A percentile compares a stretch with the other conserved stretches of the same genome.
These are phyloP conservation scores for Filobasidium uniguttulatum DNA, from an alignment of 1,284 basidiomycete species.

Conservation along the genomic window DNA sequence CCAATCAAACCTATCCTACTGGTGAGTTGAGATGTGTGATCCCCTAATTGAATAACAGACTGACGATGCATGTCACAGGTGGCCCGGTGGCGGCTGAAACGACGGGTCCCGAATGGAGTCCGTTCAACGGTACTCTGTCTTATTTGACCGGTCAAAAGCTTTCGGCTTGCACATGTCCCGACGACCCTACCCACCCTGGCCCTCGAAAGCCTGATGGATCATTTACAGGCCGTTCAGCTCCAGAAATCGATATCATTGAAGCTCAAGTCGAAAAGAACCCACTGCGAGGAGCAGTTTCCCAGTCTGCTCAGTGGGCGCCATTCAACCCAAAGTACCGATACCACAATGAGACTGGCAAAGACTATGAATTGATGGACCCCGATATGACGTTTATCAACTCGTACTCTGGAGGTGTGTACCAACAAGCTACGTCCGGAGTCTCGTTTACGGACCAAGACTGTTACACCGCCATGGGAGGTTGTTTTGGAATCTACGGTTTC, in stretches of 20 bases:
- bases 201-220: slow-evolving; percentile 28
- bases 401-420: slow-evolving; percentile 43
- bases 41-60: too few relatives aligned
- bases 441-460: slow-evolving; percentile 27
- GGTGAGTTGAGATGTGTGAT: slow-evolving; percentile 15
- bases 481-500: slow-evolving; percentile 49
- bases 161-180: slow-evolving; percentile 46
- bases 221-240: slow-evolving; percentile 37
- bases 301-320: slow-evolving; percentile 30
- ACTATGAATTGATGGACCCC: slow-evolving; percentile 41
- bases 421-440: slow-evolving; percentile 44
- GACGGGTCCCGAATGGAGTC: slow-evolving; percentile 6
- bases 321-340: slow-evolving; percentile 32
- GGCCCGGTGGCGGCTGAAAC: slow-evolving; percentile 32
- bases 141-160: slow-evolving; percentile 44
- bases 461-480: slow-evolving; percentile 38
- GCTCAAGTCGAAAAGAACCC: slow-evolving; percentile 25
- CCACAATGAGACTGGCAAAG: slow-evolving; percentile 29
- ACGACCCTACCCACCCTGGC: slow-evolving; percentile 39
- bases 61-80: slow-evolving; percentile 20
- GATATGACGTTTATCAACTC: slow-evolving; percentile 41
- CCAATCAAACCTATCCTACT: slow-evolving; percentile 49
- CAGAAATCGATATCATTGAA: slow-evolving; percentile 46
- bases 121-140: slow-evolving; percentile 9
- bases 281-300: background rate